A percentile compares a stretch with the other conserved stretches of the same genome.
Evolutionary conservation across 257 asterid genomes (phyloP).

Genomic region (Petrea volubilis): DNA sequence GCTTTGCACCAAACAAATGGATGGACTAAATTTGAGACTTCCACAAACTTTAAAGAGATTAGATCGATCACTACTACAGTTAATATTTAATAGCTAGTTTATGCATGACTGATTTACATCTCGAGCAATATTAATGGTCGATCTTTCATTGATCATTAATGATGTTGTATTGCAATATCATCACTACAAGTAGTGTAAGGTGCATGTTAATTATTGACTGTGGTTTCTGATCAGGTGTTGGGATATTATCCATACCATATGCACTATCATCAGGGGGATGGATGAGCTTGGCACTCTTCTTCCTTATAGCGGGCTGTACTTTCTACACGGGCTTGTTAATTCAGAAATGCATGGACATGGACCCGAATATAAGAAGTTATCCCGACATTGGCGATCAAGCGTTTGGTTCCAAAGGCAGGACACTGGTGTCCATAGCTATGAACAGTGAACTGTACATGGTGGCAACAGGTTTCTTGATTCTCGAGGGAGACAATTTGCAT

Average conservation of each 20-base stretch:
- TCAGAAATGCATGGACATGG: conserved; percentile 81
- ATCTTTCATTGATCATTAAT: too few species aligned
- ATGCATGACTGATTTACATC: background rate
- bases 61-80: too few species aligned
- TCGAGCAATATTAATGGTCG: too few species aligned
- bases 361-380: conserved; percentile 55
- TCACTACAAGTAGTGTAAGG: background rate
- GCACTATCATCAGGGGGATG: conserved; percentile 89
- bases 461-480: conserved; percentile 85
- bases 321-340: conserved; percentile 72
- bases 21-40: too few species aligned
- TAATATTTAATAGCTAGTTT: too few species aligned
- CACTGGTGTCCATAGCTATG: conserved; percentile 60
- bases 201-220: background rate
- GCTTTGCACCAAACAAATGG: too few species aligned
- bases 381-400: conserved; percentile 84
- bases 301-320: conserved; percentile 61
- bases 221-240: conserved; percentile 57
- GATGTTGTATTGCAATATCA: too few species aligned
- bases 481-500: conserved; percentile 75
- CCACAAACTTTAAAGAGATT: too few species aligned
- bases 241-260: conserved; percentile 79
- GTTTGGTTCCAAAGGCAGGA: conserved; percentile 64
- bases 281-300: conserved; percentile 63
- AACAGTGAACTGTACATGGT: conserved; percentile 77